Base-by-base conservation (phyloP, 441 rosid genomes). In the Croton setiger region DNA sequence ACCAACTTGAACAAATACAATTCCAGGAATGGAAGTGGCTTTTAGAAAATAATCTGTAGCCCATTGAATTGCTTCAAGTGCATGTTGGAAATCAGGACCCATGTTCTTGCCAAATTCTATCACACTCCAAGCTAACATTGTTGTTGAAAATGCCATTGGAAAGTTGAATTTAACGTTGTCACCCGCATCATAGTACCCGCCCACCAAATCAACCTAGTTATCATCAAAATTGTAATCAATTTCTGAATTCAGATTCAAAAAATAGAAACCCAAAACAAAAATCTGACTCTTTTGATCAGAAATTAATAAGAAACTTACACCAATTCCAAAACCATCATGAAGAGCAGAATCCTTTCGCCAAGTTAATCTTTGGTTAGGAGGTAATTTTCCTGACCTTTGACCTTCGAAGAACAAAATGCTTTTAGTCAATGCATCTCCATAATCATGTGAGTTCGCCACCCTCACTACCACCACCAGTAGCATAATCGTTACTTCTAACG, bases 151-250 rank as follows among this genome's bases (percentile, higher is more conserved):
- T 6, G 97, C 94, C 97, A 93, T 87, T 14, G 97, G 97, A 41
- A 91, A 93, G 71, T 79, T 81, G 85, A 88, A 90, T 78, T 91
- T 90, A 7, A 91, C 88, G 73, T 90, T 87, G 65, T 90, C 98
- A 2, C 97, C 96, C 13, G 98, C 98, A 61, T 92, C 97, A 77
- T 90, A 90, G 74, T 93, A 93, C 7, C 98, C 98, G 15, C 94
- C 97, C 51, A 84, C 83, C 68, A 93, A 74, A 79, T 90, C 93
- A 33, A 79, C 76, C 75, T 82, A 72, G 66, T 37, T 4, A 37
- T 52, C 21, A 37, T 37, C 4, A 37, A 37, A 36, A 36, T 3
- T 36, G n/a, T 36, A 36, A 37, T 37, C 7, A 37, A 8, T 37
- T 37, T 37, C 7, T 37, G 41, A 8, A 5, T 37, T 37, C 4